These are phyloP conservation scores for Russula griseocarnosa DNA, from an alignment of 768 basidiomycete species.

Conservation along the genomic window DNA sequence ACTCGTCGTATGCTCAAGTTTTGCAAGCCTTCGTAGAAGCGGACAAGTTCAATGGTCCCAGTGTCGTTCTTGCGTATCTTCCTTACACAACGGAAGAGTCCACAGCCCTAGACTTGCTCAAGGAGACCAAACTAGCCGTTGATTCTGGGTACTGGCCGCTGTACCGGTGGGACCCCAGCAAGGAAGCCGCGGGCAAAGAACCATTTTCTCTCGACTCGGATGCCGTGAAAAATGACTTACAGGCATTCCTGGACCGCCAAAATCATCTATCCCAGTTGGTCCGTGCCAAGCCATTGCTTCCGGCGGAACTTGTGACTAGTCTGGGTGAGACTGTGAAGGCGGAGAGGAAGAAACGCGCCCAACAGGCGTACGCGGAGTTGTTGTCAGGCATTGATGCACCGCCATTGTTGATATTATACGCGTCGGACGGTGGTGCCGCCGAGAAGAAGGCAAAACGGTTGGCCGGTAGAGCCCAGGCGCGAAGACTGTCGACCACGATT, in stretches of 20 bases:
- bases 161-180: slow-evolving; percentile 94
- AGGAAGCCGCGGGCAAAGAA: slow-evolving; percentile 69
- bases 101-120: slow-evolving; percentile 83
- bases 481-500: slow-evolving; percentile 74
- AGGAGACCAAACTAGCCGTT: slow-evolving; percentile 95
- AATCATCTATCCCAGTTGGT: slow-evolving; percentile 95
- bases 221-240: slow-evolving; percentile 87
- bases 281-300: slow-evolving; percentile 72
- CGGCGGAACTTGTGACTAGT: slow-evolving; percentile 76
- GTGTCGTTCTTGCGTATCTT: slow-evolving; percentile 89
- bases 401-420: slow-evolving; percentile 85
- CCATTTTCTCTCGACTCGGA: slow-evolving; percentile 93
- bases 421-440: slow-evolving; percentile 92
- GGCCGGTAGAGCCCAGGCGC: slow-evolving; percentile 71
- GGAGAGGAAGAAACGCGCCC: slow-evolving; percentile 75
- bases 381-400: slow-evolving; percentile 83
- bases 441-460: slow-evolving; percentile 94
- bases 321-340: slow-evolving; percentile 81
- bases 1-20: slow-evolving; percentile 92
- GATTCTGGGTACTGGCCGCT: slow-evolving; percentile 97
- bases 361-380: slow-evolving; percentile 79
- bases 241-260: slow-evolving; percentile 91
- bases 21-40: slow-evolving; percentile 90
- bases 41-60: slow-evolving; percentile 84
- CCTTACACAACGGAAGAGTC: slow-evolving; percentile 78